Evolutionary conservation across 2,329 filamentous ascomycete genomes (phyloP).

Genomic region (Podosphaera aphanis): DNA sequence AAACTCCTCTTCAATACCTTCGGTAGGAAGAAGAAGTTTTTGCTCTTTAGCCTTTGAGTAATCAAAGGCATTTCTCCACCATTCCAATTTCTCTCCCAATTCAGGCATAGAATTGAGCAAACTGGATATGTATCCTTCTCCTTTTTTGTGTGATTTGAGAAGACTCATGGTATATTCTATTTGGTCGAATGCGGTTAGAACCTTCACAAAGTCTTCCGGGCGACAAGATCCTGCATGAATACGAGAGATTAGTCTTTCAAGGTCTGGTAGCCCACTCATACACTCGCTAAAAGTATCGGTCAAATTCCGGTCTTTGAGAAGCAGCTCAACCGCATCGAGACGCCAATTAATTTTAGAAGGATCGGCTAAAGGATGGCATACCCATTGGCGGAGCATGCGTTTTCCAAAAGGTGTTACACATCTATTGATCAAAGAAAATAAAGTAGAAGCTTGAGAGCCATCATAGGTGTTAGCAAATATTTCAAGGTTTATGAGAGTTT

Average conservation of each 20-base stretch:
- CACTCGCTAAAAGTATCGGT: slow-evolving; percentile 76
- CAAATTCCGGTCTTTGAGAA: slow-evolving; percentile 61
- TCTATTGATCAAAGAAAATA: slow-evolving; percentile 76
- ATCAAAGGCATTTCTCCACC: slow-evolving; percentile 86
- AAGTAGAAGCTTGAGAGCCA: slow-evolving; percentile 59
- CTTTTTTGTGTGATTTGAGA: slow-evolving; percentile 48
- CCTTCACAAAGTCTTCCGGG: slow-evolving; percentile 75
- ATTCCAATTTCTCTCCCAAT: slow-evolving; percentile 46
- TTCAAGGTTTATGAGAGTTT: slow-evolving; percentile 94
- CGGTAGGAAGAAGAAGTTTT: slow-evolving; percentile 63
- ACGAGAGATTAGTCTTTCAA: slow-evolving; percentile 81
- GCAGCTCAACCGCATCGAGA: slow-evolving; percentile 75
- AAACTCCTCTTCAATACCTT: slow-evolving; percentile 77
- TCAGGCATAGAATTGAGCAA: slow-evolving; percentile 73
- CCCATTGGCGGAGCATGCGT: slow-evolving; percentile 85
- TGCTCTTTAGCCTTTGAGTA: slow-evolving; percentile 53
- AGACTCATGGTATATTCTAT: slow-evolving; percentile 85
- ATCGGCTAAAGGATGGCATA: slow-evolving; percentile 83
- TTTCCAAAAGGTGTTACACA: slow-evolving; percentile 96
- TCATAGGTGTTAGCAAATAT: slow-evolving; percentile 86
- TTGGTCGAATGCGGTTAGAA: slow-evolving; percentile 89
- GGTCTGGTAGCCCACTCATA: slow-evolving; percentile 74
- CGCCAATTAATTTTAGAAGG: slow-evolving; percentile 75
- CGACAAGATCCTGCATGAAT: slow-evolving; percentile 83
- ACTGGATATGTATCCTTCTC: slow-evolving; percentile 62